Evolutionary conservation across 306 rosid species (phyloP), one percentile per base, ranked within the genome.

Genomic region (Nissolia schottii): DNA sequence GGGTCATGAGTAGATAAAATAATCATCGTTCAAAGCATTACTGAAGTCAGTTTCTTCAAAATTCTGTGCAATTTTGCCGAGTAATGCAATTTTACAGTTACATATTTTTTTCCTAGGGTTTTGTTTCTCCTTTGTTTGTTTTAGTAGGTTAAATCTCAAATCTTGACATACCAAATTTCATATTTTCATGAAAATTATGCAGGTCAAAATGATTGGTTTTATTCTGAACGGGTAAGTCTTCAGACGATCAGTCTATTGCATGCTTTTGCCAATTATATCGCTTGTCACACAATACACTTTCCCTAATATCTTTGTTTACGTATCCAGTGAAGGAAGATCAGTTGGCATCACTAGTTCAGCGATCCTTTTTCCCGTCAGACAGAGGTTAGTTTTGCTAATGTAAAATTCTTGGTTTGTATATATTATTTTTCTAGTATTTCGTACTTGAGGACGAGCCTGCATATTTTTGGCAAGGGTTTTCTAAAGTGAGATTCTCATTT

Each of bases 191-290:
- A 50, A 54, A 64, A 69, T 71, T 46, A 66, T 90, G 87, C 92
- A 82, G 92, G 89, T 48, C 87, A 82, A 76, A 83, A 73, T 67
- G 77, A 81, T 18, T 62, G 85, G 13, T 83, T 85, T 63, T 82
- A 79, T 71, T 73, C 79, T 68, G 82, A 78, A 29, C 83, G 81
- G 79, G 79, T 73, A 80, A 80, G 85, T 64, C 66, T 70, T 57
- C 40, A 27, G 18, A 69, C 56, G 76, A 51, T 57, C 58, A 49
- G 70, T 71, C 16, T 25, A 43, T 71, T 38, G 16, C 65, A 64
- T 38, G 62, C 61, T 12, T 62, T 35, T 63, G 54, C 37, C 37
- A 48, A 38, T 3, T 41, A 22, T 58, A 15, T 81, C 62, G 31
- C 45, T 29, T 65, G 54, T n/a, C 59, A 15, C 15, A 20, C 18